Evolutionary conservation across 1,139 yeast genomes (phyloP), one percentile per base, ranked within the genome.

Genomic region (Pichia sp.): DNA sequence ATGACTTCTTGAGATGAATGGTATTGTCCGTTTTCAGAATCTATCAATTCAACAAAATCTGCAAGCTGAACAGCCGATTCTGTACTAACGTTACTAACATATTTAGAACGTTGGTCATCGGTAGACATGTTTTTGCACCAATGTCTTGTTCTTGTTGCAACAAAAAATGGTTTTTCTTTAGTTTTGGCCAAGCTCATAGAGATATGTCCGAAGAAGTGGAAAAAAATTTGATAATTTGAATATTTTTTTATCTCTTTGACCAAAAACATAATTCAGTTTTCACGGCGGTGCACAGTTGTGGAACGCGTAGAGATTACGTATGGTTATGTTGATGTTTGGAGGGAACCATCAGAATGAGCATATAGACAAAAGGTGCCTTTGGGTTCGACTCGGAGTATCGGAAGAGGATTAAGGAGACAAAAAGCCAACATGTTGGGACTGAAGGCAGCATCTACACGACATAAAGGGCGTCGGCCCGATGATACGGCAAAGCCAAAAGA

Each of bases 341-440:
- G 29, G 45, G 31, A 23, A 23, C 10, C 31, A 42, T 42, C 26
- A n/a, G 15, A 2, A 10, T 36, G 40, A 36, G 40, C 13, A 36
- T 36, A 6, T 5, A 36, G 13, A 36, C n/a, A 13, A 15, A 15
- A 15, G 15, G n/a, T 8, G 15, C 15, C 40, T 36, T 15, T 36
- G 40, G 15, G 2, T 36, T 36, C n/a, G 5, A 15, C 6, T 11
- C 2, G 6, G 13, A 10, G 10, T 5, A 5, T 36, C 40, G 8
- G n/a, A 15, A 36, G 34, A 31, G 34, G 11, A 19, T 19, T 19
- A 19, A 7, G 7, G 10, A 13, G 40, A 36, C 34, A 31, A 31
- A 31, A 11, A 8, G 11, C 34, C 8, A 38, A 8, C 15, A 64
- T 65, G 68, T 64, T 67, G 65, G 67, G 69, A 11, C 53, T 65